Evolutionary conservation across 2,329 filamentous ascomycete species (phyloP).

Genomic region (Epichloe coenophiala): DNA sequence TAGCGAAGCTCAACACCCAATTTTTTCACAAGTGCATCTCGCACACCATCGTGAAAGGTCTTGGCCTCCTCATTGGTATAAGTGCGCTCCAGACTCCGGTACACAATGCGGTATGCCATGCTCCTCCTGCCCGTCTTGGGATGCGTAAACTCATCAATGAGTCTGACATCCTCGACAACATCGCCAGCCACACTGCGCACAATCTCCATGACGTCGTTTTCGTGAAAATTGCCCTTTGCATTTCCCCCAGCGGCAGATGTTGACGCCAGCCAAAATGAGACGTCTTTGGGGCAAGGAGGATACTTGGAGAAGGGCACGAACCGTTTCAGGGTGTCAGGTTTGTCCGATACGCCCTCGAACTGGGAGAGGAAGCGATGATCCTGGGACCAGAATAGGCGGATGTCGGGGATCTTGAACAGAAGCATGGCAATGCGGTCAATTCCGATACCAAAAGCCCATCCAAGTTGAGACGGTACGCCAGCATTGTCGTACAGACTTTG

Average conservation of each 20-base stretch:
- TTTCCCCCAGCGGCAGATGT: constrained; percentile 36
- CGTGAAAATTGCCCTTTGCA: constrained; percentile 51
- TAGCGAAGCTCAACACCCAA: constrained; percentile 56
- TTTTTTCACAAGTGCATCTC: constrained; percentile 48
- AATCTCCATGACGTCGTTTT: constrained; percentile 96
- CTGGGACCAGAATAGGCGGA: constrained; percentile 87
- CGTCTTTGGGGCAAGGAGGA: constrained; percentile 79
- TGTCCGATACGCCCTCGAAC: constrained; percentile 51
- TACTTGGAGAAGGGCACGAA: constrained; percentile 88
- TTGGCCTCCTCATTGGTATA: constrained; percentile 75
- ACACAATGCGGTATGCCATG: constrained; percentile 86
- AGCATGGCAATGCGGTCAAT: constrained; percentile 96
- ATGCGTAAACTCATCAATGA: constrained; percentile 80
- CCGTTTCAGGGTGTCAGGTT: constrained; percentile 36
- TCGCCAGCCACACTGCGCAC: constrained; percentile 74
- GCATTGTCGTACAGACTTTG: constrained; percentile 72
- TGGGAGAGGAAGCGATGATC: constrained; percentile 79
- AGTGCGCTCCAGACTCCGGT: constrained; percentile 82
- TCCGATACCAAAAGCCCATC: constrained; percentile 93
- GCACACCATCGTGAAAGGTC: constrained; percentile 56
- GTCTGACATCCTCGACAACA: constrained; percentile 70
- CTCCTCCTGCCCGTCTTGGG: constrained; percentile 73
- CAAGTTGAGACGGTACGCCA: constrained; percentile 58
- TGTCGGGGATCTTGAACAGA: constrained; percentile 90
- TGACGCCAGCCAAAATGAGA: constrained; percentile 72